phyloP scores from a whole-genome alignment of 176 grass and related monocot species.

The Bothriochloa decipiens region DNA sequence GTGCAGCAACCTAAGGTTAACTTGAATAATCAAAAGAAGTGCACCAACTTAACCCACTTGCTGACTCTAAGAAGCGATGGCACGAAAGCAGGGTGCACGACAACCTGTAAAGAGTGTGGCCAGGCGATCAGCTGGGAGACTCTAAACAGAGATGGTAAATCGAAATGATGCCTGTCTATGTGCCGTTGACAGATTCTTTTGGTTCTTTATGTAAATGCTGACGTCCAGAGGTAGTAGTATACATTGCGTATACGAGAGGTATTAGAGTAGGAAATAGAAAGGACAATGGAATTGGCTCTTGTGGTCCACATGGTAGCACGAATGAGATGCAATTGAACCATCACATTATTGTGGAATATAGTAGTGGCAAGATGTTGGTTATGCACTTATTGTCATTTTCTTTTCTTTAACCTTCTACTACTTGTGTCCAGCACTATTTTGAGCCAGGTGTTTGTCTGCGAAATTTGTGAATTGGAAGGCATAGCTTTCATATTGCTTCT shows the following conservation, averaged over 20 bases:
- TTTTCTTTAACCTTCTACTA: not conserved
- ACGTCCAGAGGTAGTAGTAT: conserved; percentile 1
- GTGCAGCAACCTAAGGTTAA: conserved; percentile 47
- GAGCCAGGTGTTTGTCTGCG: not conserved
- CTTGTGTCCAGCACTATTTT: not conserved
- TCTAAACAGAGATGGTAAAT: conserved; percentile 75
- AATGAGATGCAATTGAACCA: conserved; percentile 16
- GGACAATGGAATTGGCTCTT: not conserved
- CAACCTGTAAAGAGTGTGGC: conserved; percentile 69
- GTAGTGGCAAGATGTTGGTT: not conserved
- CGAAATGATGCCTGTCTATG: conserved; percentile 43
- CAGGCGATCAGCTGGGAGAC: conserved; percentile 95
- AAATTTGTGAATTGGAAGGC: not conserved
- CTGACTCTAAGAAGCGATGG: conserved; percentile 74
- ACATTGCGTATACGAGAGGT: not conserved
- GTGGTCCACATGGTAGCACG: not conserved
- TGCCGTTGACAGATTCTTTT: not conserved
- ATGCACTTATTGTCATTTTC: not conserved
- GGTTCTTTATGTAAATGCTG: conserved; percentile 32
- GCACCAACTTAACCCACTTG: conserved; percentile 79
- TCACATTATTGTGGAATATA: conserved; percentile 7
- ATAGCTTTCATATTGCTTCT: not conserved
- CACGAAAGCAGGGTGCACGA: conserved; percentile 78
- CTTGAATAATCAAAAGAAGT: conserved; percentile 84
- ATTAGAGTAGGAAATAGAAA: conserved; percentile 17